phyloP scores from a whole-genome alignment of 371 early-diverging fungal species.

The Lichtheimia ornata region DNA sequence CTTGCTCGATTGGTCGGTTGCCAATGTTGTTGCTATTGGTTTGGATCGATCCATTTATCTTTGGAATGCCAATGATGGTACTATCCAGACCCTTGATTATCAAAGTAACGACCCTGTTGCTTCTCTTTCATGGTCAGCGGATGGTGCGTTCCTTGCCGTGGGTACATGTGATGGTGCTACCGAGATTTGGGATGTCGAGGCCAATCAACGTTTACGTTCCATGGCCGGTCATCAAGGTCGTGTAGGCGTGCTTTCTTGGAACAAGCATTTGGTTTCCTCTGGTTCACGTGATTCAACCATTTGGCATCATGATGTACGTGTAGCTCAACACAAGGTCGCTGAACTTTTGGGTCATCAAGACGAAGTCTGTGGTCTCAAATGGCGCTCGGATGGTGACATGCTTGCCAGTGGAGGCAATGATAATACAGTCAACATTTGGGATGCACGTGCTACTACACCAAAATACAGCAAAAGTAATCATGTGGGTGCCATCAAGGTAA shows the following conservation, averaged over 20 bases:
- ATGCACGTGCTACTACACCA: conserved; percentile 69
- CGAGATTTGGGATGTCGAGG: conserved; percentile 86
- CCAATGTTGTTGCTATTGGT: conserved; percentile 86
- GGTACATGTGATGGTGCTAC: conserved; percentile 84
- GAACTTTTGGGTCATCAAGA: conserved; percentile 72
- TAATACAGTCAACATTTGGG: conserved; percentile 94
- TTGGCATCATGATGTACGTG: conserved; percentile 92
- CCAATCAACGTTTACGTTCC: conserved; percentile 65
- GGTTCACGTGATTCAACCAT: conserved; percentile 92
- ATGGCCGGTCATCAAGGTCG: conserved; percentile 77
- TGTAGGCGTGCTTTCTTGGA: conserved; percentile 89
- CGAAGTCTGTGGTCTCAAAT: conserved; percentile 95
- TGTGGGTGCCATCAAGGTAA: conserved; percentile 87
- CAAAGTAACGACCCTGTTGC: conserved; percentile 59
- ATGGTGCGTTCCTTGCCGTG: conserved; percentile 83
- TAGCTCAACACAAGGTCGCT: conserved; percentile 71
- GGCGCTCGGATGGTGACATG: conserved; percentile 84
- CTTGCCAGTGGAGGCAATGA: conserved; percentile 99
- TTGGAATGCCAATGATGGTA: conserved; percentile 89
- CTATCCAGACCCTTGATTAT: conserved; percentile 68
- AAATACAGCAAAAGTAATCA: conserved; percentile 77
- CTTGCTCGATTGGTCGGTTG: conserved; percentile 91
- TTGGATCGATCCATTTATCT: conserved; percentile 87
- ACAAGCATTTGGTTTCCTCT: conserved; percentile 78
- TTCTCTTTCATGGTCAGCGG: conserved; percentile 77